A percentile compares a stretch with the other conserved stretches of the same genome.
Conservation (phyloP, 495 filamentous ascomycete genomes). For the Cladorrhinum samala region DNA sequence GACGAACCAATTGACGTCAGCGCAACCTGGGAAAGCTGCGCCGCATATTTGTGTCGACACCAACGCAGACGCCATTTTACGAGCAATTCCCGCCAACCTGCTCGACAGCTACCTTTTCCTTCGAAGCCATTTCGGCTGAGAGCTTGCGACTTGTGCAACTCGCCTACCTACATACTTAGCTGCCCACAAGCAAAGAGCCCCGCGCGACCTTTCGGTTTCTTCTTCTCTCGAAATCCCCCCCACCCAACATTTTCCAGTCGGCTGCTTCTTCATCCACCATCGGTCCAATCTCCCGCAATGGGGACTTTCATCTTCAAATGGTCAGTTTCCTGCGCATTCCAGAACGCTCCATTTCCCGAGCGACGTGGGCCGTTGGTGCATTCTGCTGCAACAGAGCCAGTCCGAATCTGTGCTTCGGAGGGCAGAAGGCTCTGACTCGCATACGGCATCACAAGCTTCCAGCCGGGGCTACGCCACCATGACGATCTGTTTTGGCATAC, state of each 20-base stretch:
- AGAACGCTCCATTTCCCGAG: background rate
- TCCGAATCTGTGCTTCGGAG: too few relatives aligned
- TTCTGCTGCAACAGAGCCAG: slow-evolving; percentile 6
- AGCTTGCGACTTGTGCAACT: too few relatives aligned
- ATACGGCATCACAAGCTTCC: slow-evolving; percentile 5
- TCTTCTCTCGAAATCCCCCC: background rate
- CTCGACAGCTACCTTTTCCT: background rate
- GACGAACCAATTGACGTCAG: background rate
- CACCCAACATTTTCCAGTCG: background rate
- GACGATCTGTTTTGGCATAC: slow-evolving; percentile 10
- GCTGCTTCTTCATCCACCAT: background rate
- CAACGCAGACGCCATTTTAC: too few relatives aligned
- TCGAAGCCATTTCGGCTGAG: background rate
- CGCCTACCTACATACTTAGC: too few relatives aligned
- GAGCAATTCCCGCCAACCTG: too few relatives aligned
- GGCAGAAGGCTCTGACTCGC: slow-evolving; percentile 20
- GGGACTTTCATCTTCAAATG: slow-evolving; percentile 50
- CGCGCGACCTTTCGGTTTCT: background rate
- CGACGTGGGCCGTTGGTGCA: background rate
- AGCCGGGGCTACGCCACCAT: slow-evolving; percentile 10
- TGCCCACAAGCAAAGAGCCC: too few relatives aligned
- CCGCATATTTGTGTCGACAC: too few relatives aligned
- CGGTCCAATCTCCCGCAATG: slow-evolving; percentile 31
- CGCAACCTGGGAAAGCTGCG: too few relatives aligned
- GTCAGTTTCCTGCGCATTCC: slow-evolving; percentile 30